These are phyloP conservation scores for Mycena sp. DNA, from an alignment of 1,284 basidiomycete genomes.

Conservation along the genomic window DNA sequence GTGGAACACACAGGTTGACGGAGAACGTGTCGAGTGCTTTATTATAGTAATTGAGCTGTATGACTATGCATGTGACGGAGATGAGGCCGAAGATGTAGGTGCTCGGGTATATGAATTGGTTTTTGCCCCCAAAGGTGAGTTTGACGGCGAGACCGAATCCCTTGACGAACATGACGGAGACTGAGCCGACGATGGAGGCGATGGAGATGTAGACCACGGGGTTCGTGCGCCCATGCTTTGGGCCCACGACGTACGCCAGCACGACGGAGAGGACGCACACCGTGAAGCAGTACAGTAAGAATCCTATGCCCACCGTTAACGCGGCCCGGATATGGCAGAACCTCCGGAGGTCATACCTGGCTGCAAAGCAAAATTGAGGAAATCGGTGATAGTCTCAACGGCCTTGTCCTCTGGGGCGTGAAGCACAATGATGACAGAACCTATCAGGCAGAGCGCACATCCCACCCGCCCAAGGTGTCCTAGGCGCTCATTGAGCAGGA, in stretches of 20 bases:
- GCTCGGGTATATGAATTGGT: conserved; percentile 94
- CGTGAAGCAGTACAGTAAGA: conserved; percentile 88
- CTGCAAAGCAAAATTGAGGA: conserved; percentile 89
- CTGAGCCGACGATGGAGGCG: conserved; percentile 85
- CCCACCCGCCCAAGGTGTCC: conserved; percentile 94
- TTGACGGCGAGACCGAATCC: conserved; percentile 89
- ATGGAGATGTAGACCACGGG: conserved; percentile 96
- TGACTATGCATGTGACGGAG: conserved; percentile 87
- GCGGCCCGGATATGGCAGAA: background rate
- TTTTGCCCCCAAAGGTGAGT: conserved; percentile 92
- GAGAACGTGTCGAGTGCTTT: conserved; percentile 98
- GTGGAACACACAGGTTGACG: conserved; percentile 88
- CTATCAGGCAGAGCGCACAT: conserved; percentile 91
- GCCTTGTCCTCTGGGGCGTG: conserved; percentile 98
- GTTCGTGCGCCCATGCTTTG: conserved; percentile 88
- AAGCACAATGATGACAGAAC: conserved; percentile 94
- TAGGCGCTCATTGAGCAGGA: conserved; percentile 93
- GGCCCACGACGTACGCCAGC: conserved; percentile 91
- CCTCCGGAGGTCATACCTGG: conserved; percentile 73
- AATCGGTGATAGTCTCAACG: conserved; percentile 94
- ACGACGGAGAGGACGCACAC: conserved; percentile 85
- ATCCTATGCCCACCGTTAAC: conserved; percentile 60
- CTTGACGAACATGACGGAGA: conserved; percentile 88
- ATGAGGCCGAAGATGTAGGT: conserved; percentile 95
- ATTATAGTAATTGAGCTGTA: conserved; percentile 99